phyloP scores from a whole-genome alignment of 441 rosid species.

The Macaranga tanarius region DNA sequence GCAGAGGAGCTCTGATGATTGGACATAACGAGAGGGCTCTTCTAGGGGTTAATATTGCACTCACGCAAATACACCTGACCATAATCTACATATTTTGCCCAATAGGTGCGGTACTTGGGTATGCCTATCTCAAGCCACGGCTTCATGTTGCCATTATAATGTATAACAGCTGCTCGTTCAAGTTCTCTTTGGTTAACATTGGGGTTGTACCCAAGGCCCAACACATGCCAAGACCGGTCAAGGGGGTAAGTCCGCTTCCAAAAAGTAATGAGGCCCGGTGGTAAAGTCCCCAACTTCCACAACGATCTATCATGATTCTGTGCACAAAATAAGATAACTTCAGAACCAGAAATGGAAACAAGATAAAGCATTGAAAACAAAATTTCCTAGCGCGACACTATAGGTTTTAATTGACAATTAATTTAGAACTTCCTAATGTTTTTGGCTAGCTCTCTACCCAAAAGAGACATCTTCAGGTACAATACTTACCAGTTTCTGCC shows the following conservation, averaged over 20 bases:
- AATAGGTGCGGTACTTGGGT: constrained; percentile 61
- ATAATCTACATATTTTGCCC: constrained; percentile 80
- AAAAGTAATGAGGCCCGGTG: constrained; percentile 94
- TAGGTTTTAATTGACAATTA: not conserved
- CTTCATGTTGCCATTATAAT: constrained; percentile 93
- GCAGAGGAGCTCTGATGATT: constrained; percentile 6
- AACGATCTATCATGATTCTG: constrained; percentile 82
- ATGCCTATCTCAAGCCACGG: constrained; percentile 97
- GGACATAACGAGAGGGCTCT: not conserved
- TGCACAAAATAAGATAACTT: constrained; percentile 16
- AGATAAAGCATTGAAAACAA: not conserved
- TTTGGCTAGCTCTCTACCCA: not conserved
- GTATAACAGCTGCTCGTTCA: constrained; percentile 80
- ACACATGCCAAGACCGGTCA: constrained; percentile 76
- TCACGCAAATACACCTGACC: constrained; percentile 64
- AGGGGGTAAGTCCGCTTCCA: constrained; percentile 73
- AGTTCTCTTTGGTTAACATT: constrained; percentile 73
- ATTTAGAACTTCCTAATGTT: not conserved
- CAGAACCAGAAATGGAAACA: constrained; percentile 14
- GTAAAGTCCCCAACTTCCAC: constrained; percentile 97
- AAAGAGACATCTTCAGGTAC: not conserved
- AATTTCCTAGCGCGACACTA: not conserved
- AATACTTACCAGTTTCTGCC: constrained; percentile 89
- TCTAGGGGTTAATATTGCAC: constrained; percentile 86
- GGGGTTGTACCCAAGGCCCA: constrained; percentile 96